Evolutionary conservation across 768 basidiomycete genomes (phyloP).

Genomic region (Leucosporidium yakuticum): DNA sequence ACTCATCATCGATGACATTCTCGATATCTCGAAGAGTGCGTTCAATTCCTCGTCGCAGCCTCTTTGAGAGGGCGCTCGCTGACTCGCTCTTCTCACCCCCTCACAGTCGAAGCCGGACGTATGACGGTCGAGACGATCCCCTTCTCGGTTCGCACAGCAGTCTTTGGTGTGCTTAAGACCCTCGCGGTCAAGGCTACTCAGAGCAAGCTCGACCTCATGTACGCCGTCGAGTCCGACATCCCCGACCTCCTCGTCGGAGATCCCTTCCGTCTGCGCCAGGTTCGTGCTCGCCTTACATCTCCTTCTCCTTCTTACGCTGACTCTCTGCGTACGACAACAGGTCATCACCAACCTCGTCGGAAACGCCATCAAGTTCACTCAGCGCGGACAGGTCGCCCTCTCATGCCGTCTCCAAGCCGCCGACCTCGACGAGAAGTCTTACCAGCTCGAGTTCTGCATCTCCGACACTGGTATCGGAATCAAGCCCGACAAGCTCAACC

Average conservation of each 20-base stretch:
- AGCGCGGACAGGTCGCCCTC: constrained; percentile 83
- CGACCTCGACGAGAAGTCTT: constrained; percentile 63
- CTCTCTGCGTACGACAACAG: constrained; percentile 3
- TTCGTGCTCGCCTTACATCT: not conserved
- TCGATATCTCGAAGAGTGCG: constrained; percentile 99
- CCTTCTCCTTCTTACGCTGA: too few relatives aligned
- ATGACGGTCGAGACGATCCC: constrained; percentile 99
- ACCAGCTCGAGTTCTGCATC: constrained; percentile 93
- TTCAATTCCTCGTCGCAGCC: constrained; percentile 28
- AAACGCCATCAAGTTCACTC: constrained; percentile 81
- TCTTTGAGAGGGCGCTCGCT: not conserved
- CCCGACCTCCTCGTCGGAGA: constrained; percentile 97
- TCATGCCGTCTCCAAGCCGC: constrained; percentile 59
- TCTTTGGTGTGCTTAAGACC: constrained; percentile 96
- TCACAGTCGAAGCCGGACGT: constrained; percentile 87
- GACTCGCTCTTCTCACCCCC: not conserved
- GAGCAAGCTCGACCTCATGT: constrained; percentile 90
- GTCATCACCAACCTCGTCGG: constrained; percentile 92
- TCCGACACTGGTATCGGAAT: constrained; percentile 98
- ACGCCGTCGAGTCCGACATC: constrained; percentile 90
- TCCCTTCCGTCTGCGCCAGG: constrained; percentile 64
- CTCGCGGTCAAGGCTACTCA: constrained; percentile 95
- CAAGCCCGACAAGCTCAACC: constrained; percentile 92
- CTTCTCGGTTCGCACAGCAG: constrained; percentile 92
- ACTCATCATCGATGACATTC: constrained; percentile 96